Base-by-base conservation (phyloP, 2,329 filamentous ascomycete species). In the Stagonosporopsis cucurbitacearum region DNA sequence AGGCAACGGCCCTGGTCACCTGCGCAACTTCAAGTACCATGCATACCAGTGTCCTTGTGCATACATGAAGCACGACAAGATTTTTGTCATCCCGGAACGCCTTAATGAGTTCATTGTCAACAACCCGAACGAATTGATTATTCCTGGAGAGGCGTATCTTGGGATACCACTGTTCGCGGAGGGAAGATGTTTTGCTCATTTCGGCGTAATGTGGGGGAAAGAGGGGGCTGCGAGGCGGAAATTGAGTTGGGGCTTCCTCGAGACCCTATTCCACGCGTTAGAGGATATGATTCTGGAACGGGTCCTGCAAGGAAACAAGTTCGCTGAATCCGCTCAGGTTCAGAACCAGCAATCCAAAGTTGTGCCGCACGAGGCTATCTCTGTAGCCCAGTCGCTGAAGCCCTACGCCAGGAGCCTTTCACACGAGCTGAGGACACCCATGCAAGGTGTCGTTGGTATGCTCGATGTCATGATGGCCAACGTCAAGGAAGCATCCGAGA, bases 401-500 rank as follows among this genome's bases (percentile, higher is more conserved):
- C 87, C 88, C 0, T 90, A 88, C 68, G 88, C 88, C n/a, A 82
- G 87, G 59, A 89, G 86, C 66, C 75, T 91, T 28, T 91, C 88
- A 0, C 88, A 91, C 63, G 88, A 91, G 68, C 73, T 91, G 42
- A 80, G 88, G 58, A 91, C 88, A 3, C 88, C 88, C 1, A 90
- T 91, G 87, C 88, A 91, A 72, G 88, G 88, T 37, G 86, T 91
- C 6, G 87, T 91, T 13, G 88, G 88, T 6, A 90, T 90, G 88
- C 76, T 91, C 39, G 88, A 91, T 74, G 86, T 91, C 57, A 90
- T 91, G 86, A 86, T 90, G 74, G 86, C 87, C 3, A 89, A 86
- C 2, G 86, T 90, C 2, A 81, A 88, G 54, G 88, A 90, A 68
- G 85, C 86, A 17, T 81, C 86, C 7, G 82, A 86, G 60, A 81